Evolutionary conservation across 2,329 filamentous ascomycete species (phyloP), one percentile per base, ranked within the genome.

Genomic region (Karstenula rhodostoma): DNA sequence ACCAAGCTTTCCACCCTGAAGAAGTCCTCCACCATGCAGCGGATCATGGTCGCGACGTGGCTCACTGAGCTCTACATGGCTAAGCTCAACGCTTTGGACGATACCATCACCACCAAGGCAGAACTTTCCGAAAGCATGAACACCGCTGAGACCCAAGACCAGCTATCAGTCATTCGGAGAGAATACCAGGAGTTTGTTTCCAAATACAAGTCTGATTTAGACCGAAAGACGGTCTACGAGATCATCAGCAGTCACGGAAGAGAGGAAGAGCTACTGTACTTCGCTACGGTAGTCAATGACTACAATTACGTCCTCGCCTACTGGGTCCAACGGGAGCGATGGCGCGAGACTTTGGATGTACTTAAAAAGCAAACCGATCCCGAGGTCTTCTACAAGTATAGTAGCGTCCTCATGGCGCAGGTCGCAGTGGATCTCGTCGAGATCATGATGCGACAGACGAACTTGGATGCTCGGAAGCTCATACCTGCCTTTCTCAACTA

Each of bases 21-120:
- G 77, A 96, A 94, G 77, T 86, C 89, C 0, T 89, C 89, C 0
- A 83, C 89, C 32, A 99, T 99, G 94, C 95, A 99, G 78, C 85
- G 94, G 60, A 90, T 92, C 65, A 97, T 99, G 93, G 89, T 98
- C 66, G 92, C 94, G 1, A 94, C 90, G 67, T 99, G 95, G 95
- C 85, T 99, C 46, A 85, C 97, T 10, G 95, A 99, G 77, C 86
- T 98, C 1, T 99, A 94, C 78, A 99, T 99, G 93, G 92, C 93
- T 5, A 97, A 97, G 78, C 85, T 99, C 44, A 97, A 99, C 75
- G 90, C 91, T 3, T 84, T 99, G 3, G 95, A 99, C 73, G 95
- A 99, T 77, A 94, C 91, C 2, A 94, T 98, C 65, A 90, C 94
- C 42, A 96, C 94, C 0, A 91, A 92, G 70, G 92, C 93, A 0